Evolutionary conservation across 352 stramenopile genomes (phyloP), one percentile per base, ranked within the genome.

Genomic region (Saprolegnia parasitica): DNA sequence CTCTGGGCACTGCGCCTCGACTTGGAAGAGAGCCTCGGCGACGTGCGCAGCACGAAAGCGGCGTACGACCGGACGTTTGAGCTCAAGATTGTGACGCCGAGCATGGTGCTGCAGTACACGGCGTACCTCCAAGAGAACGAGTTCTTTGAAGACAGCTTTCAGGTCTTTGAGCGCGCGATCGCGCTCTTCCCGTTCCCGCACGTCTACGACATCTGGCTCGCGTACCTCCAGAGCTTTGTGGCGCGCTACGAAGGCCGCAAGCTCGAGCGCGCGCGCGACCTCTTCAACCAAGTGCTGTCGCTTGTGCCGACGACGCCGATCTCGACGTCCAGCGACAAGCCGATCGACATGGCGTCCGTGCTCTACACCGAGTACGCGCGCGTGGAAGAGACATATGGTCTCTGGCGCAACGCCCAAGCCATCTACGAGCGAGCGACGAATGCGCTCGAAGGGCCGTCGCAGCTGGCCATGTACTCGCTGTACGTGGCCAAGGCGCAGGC

Each of bases 51-150:
- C 1, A 96, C 95, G 16, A 91, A 97, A 35, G 94, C 95, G 56
- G 96, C 96, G 0, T 99, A 99, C 75, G 84, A 98, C 52, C 78
- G 89, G 10, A 86, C 86, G 0, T 90, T 99, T 45, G 96, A 99
- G 74, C 81, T 99, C 35, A 96, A 97, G 71, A 90, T 99, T 32
- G 95, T 96, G 37, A 99, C 98, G 42, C 87, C 96, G 1, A 83
- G 96, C 58, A 99, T 99, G 81, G 86, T 99, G 29, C 78, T 99
- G 6, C 99, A 99, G 78, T 99, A 96, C 78, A 96, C 96, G 0
- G 75, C 83, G 0, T 99, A 98, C 70, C 81, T 99, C 54, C 89
- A 98, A 57, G 97, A 99, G 67, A 86, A 98, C 72, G 96, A 97
- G 71, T 99, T 98, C 74, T 99, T 99, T 73, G 95, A 98, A 72